A percentile compares a stretch with the other conserved stretches of the same genome.
Evolutionary conservation across 2,329 filamentous ascomycete species (phyloP).

Genomic region (Trichoderma oligosporum): DNA sequence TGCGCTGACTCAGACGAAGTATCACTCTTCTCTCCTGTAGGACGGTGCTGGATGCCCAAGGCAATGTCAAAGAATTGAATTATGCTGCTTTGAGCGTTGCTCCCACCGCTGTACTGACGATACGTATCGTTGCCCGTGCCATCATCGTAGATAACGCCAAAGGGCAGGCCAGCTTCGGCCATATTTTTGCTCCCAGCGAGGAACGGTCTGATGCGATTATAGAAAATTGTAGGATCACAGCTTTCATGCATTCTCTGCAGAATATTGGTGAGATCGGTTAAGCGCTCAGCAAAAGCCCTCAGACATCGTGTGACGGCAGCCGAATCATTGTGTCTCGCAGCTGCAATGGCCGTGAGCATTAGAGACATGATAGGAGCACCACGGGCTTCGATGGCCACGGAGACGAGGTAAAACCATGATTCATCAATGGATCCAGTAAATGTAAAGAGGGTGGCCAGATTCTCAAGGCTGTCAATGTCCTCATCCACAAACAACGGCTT

Average conservation of each 20-base stretch:
- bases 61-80: constrained; percentile 97
- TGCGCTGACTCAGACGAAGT: constrained; percentile 43
- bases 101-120: constrained; percentile 85
- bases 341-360: constrained; percentile 83
- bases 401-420: constrained; percentile 97
- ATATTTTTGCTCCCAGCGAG: constrained; percentile 97
- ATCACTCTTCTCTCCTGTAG: constrained; percentile 69
- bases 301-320: constrained; percentile 72
- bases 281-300: constrained; percentile 75
- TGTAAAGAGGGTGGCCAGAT: constrained; percentile 81
- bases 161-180: constrained; percentile 84
- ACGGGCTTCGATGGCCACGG: constrained; percentile 89
- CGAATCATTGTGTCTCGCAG: constrained; percentile 67
- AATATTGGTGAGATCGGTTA: constrained; percentile 77
- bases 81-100: constrained; percentile 93
- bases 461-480: constrained; percentile 76
- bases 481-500: constrained; percentile 85
- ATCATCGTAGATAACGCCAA: constrained; percentile 83
- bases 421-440: constrained; percentile 95
- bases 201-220: constrained; percentile 92
- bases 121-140: constrained; percentile 65
- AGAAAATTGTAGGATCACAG: constrained; percentile 93
- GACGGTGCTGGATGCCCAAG: constrained; percentile 83
- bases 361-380: constrained; percentile 82
- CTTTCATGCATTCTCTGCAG: constrained; percentile 90